phyloP scores from a whole-genome alignment of 2,329 filamentous ascomycete genomes.

The Nemania sp. region DNA sequence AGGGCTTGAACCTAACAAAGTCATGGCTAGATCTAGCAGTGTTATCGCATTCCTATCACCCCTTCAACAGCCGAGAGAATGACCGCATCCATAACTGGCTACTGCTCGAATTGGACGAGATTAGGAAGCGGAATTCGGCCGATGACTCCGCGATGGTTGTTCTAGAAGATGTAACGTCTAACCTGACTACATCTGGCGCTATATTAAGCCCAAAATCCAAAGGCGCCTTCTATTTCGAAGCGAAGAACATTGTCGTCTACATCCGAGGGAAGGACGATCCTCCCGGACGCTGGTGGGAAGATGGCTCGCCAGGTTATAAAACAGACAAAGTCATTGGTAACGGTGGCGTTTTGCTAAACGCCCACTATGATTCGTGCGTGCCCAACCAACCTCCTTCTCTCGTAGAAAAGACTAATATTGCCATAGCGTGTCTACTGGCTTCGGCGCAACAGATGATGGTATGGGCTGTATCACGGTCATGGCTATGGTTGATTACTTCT shows the following conservation, averaged over 20 bases:
- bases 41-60: conserved; percentile 77
- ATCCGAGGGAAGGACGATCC: conserved; percentile 80
- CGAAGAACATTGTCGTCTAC: conserved; percentile 89
- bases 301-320: conserved; percentile 38
- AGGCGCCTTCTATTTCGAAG: conserved; percentile 79
- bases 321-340: conserved; percentile 56
- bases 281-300: conserved; percentile 72
- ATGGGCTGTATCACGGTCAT: conserved; percentile 85
- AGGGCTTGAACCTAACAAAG: conserved; percentile 78
- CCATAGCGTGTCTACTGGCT: conserved; percentile 81
- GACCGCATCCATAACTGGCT: conserved; percentile 79
- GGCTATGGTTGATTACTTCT: conserved; percentile 86
- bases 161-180: conserved; percentile 78
- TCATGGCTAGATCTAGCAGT: conserved; percentile 83
- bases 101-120: conserved; percentile 68
- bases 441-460: conserved; percentile 91
- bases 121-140: conserved; percentile 65
- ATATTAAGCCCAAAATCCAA: conserved; percentile 38
- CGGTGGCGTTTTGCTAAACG: conserved; percentile 87
- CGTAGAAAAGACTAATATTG: conserved; percentile 22
- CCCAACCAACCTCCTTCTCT: conserved; percentile 31
- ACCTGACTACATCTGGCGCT: conserved; percentile 65
- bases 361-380: conserved; percentile 78
- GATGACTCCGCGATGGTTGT: conserved; percentile 59
- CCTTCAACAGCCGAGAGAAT: conserved; percentile 85